Conservation (phyloP, 2,329 filamentous ascomycete genomes). For the Cercospora citrullina region DNA sequence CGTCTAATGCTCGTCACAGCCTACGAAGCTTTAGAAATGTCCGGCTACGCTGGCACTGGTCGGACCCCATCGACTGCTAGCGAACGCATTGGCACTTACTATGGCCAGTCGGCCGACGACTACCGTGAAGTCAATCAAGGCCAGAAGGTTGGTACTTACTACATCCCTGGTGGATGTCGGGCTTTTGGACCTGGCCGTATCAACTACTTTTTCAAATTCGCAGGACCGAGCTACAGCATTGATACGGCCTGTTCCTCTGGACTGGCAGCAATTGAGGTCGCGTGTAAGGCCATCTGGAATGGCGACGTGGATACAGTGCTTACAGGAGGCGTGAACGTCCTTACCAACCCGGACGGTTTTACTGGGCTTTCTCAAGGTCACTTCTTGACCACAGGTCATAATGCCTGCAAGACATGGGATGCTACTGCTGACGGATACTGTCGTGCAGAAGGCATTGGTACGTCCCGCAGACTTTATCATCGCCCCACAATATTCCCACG, state of each 20-base stretch:
- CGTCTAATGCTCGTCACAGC: slow-evolving; percentile 23
- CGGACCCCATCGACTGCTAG: slow-evolving; percentile 34
- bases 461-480: not conserved
- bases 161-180: slow-evolving; percentile 29
- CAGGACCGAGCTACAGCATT: slow-evolving; percentile 32
- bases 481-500: not conserved
- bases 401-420: slow-evolving; percentile 34
- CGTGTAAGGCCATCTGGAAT: slow-evolving; percentile 34
- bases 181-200: slow-evolving; percentile 34
- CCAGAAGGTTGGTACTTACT: slow-evolving; percentile 34
- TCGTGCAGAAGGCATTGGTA: slow-evolving; percentile 33
- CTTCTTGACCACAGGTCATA: slow-evolving; percentile 28
- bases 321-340: slow-evolving; percentile 34
- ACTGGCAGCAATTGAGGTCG: slow-evolving; percentile 30
- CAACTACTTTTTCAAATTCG: slow-evolving; percentile 29
- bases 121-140: slow-evolving; percentile 33
- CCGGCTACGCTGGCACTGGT: slow-evolving; percentile 25
- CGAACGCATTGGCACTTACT: slow-evolving; percentile 39
- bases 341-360: slow-evolving; percentile 17
- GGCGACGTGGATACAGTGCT: slow-evolving; percentile 36
- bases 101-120: slow-evolving; percentile 41
- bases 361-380: slow-evolving; percentile 33
- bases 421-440: slow-evolving; percentile 36
- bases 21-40: slow-evolving; percentile 25
- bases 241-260: slow-evolving; percentile 38